phyloP scores from a whole-genome alignment of 176 grass and related monocot genomes.

The Carex scoparia region DNA sequence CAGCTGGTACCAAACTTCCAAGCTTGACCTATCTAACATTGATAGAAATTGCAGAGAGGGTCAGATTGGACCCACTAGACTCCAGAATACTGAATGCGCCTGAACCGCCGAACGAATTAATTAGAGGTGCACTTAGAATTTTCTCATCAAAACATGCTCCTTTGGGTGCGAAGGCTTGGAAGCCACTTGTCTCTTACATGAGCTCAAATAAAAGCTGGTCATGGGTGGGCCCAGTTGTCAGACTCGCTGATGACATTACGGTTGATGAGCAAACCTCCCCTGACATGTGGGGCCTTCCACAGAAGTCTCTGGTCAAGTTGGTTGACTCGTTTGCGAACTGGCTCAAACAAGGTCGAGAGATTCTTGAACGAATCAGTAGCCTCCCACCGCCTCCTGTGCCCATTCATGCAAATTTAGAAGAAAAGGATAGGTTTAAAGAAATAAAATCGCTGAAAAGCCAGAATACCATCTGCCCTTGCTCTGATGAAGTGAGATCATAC shows the following conservation, averaged over 20 bases:
- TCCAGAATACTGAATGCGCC: constrained; percentile 84
- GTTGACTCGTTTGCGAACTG: constrained; percentile 99
- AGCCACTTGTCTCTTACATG: constrained; percentile 63
- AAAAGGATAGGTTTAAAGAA: constrained; percentile 98
- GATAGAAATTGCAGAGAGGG: constrained; percentile 61
- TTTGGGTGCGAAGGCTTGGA: constrained; percentile 91
- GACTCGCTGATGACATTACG: constrained; percentile 41
- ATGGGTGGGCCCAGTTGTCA: constrained; percentile 64
- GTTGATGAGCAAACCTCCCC: constrained; percentile 53
- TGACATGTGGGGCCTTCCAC: constrained; percentile 88
- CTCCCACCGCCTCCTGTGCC: constrained; percentile 70
- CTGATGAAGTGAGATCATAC: constrained; percentile 73
- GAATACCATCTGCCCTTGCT: constrained; percentile 76
- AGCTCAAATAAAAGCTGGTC: constrained; percentile 88
- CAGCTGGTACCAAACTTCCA: not conserved
- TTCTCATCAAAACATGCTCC: constrained; percentile 95
- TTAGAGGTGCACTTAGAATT: constrained; percentile 80
- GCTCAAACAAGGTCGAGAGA: constrained; percentile 96
- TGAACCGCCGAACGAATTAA: constrained; percentile 83
- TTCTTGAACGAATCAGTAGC: constrained; percentile 83
- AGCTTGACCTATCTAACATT: constrained; percentile 55
- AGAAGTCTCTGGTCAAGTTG: constrained; percentile 97
- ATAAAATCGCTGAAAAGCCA: constrained; percentile 96
- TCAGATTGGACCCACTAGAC: constrained; percentile 84
- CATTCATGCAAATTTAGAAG: constrained; percentile 66